Evolutionary conservation across 352 stramenopile genomes (phyloP), one percentile per base, ranked within the genome.

Genomic region (Globisporangium viniferum): DNA sequence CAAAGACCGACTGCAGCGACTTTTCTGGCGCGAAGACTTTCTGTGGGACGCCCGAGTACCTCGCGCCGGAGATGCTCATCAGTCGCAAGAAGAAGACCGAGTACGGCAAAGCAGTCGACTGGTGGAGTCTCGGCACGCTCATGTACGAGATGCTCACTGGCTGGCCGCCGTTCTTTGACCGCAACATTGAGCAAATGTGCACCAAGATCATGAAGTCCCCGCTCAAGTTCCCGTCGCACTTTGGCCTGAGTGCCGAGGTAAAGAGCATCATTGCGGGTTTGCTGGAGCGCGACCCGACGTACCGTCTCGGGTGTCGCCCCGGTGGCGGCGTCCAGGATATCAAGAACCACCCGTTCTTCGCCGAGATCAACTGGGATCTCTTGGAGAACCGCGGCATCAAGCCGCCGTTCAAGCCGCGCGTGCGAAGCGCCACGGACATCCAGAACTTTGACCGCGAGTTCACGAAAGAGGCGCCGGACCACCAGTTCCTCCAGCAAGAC

Each of bases 131-230:
- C 5, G 94, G 94, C 29, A 97, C 90, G 55, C 81, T 98, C 55
- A 91, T 98, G 74, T 98, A 97, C 71, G 94, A 98, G 75, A 98
- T 98, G 94, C 85, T 98, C 57, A 97, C 90, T 29, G 94, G 94
- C 8, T 95, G 91, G 87, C 94, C 94, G 33, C 94, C 94, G 35
- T 98, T 97, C 75, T 98, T 97, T 68, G 89, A 97, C 63, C 89
- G 81, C 62, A 97, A 98, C 73, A 93, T 95, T 48, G 84, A 97
- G 60, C 81, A 89, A 54, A 97, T 98, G 89, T 97, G 88, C 77
- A 82, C 90, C 14, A 93, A 96, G 70, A 97, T 98, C 63, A 91
- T 97, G 76, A 93, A 93, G 64, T 90, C 87, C 0, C 82, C 86
- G 33, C 84, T 98, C 48, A 89, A 88, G 61, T 97, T 97, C 71